phyloP scores from a whole-genome alignment of 2,329 filamentous ascomycete species.

The Fonsecaea erecta region DNA sequence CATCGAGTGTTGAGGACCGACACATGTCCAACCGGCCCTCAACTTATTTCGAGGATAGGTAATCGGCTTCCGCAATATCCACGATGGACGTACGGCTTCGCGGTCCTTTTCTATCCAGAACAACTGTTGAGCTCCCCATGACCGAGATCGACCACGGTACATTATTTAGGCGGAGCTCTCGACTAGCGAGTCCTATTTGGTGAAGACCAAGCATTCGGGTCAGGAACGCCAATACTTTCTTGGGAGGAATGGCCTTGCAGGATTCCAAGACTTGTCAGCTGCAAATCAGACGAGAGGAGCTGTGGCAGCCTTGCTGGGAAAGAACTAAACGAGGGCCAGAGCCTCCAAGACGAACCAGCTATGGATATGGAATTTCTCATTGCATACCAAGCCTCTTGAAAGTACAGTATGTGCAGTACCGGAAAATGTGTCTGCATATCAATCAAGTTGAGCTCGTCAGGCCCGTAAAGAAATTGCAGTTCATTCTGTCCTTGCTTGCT shows the following conservation, averaged over 20 bases:
- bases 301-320: background rate
- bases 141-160: conserved; percentile 9
- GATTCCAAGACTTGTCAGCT: background rate
- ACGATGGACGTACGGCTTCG: background rate
- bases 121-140: background rate
- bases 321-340: background rate
- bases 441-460: conserved; percentile 11
- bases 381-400: conserved; percentile 5
- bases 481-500: background rate
- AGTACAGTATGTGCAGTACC: conserved; percentile 29
- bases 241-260: conserved; percentile 4
- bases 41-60: background rate
- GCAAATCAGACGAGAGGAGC: conserved; percentile 5
- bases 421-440: conserved; percentile 23
- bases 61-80: background rate
- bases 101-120: background rate
- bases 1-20: background rate
- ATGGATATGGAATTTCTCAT: conserved; percentile 19
- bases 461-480: conserved; percentile 5
- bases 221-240: conserved; percentile 10
- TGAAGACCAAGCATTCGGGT: conserved; percentile 10
- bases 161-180: conserved; percentile 19
- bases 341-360: conserved; percentile 3
- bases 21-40: background rate
- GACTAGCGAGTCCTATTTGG: background rate